Evolutionary conservation across 768 basidiomycete genomes (phyloP).

Genomic region (Neoboletus brunneissimus): DNA sequence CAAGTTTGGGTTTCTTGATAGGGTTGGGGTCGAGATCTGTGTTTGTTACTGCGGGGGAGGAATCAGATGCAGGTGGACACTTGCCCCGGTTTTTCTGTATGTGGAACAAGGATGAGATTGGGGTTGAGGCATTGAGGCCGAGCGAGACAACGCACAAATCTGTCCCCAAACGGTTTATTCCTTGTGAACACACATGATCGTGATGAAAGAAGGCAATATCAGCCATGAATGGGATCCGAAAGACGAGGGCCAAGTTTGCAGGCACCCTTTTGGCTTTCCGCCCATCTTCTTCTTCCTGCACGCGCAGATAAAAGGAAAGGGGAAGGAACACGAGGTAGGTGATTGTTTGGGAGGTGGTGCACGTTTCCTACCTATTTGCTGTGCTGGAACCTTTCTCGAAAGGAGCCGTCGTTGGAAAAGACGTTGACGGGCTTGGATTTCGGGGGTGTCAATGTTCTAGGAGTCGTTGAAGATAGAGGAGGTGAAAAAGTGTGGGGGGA

Average conservation of each 20-base stretch:
- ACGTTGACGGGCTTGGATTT: conserved; percentile 54
- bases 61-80: conserved; percentile 44
- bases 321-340: too few relatives aligned
- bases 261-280: too few relatives aligned
- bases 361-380: too few relatives aligned
- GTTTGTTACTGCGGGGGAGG: conserved; percentile 31
- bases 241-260: too few relatives aligned
- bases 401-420: conserved; percentile 69
- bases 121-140: too few relatives aligned
- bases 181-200: conserved; percentile 29
- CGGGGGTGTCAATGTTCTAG: conserved; percentile 17
- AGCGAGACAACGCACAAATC: conserved; percentile 48
- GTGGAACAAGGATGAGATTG: too few relatives aligned
- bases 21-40: conserved; percentile 33
- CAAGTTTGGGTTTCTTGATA: conserved; percentile 40
- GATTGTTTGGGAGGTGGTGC: too few relatives aligned
- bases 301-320: too few relatives aligned
- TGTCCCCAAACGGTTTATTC: conserved; percentile 57
- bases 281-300: too few relatives aligned
- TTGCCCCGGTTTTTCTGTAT: conserved; percentile 61
- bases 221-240: too few relatives aligned
- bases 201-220: background rate
- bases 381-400: conserved; percentile 45
- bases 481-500: too few relatives aligned
- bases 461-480: conserved; percentile 1